phyloP scores from a whole-genome alignment of 352 stramenopile species.

The Phytophthora boehmeriae region DNA sequence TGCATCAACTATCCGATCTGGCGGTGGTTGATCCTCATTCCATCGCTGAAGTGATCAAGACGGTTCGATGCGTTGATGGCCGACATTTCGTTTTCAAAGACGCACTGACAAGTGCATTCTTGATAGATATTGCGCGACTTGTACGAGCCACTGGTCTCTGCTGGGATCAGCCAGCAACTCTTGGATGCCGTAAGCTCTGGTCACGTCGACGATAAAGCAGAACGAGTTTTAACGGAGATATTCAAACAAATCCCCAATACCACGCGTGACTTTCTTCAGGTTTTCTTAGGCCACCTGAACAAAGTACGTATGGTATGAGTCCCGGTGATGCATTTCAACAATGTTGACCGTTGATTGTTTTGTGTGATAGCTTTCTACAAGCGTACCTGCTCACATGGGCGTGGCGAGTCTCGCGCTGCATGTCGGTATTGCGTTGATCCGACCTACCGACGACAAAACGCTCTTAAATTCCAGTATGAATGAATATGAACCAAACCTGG shows the following conservation, averaged over 20 bases:
- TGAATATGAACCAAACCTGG: no score
- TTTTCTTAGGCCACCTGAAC: slow-evolving; percentile 55
- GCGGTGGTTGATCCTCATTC: slow-evolving; percentile 47
- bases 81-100: no score
- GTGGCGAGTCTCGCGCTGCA: slow-evolving; percentile 44
- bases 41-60: slow-evolving; percentile 49
- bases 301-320: slow-evolving; percentile 51
- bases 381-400: slow-evolving; percentile 45
- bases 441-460: slow-evolving; percentile 36
- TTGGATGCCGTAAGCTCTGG: slow-evolving; percentile 29
- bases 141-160: slow-evolving; percentile 53
- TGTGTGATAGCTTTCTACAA: slow-evolving; percentile 42
- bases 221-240: slow-evolving; percentile 19
- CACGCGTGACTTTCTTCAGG: slow-evolving; percentile 51
- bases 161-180: slow-evolving; percentile 38
- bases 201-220: slow-evolving; percentile 8
- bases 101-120: no score
- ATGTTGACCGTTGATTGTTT: no score
- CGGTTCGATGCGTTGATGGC: slow-evolving; percentile 16
- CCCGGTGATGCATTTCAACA: no score
- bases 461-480: slow-evolving; percentile 40
- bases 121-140: slow-evolving; percentile 39
- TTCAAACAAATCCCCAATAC: slow-evolving; percentile 44
- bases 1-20: slow-evolving; percentile 39
- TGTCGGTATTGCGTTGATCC: slow-evolving; percentile 48